Evolutionary conservation across 306 rosid genomes (phyloP), one percentile per base, ranked within the genome.

Genomic region (Abrus precatorius): DNA sequence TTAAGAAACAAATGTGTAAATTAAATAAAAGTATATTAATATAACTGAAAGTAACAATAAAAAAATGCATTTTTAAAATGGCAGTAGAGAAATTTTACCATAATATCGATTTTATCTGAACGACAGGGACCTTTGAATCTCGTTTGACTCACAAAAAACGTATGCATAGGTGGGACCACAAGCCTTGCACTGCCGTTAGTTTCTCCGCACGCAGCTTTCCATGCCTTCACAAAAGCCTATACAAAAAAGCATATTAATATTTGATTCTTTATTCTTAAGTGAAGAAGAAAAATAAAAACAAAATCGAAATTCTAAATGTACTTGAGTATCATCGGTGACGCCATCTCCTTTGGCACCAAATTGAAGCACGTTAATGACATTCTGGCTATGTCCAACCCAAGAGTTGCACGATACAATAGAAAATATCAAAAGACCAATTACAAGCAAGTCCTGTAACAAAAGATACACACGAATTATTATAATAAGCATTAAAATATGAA

Each of bases 331-430:
- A 65, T 87, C 86, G 2, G 79, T 49, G 4, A 0, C 20, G 7
- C 80, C 88, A 81, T 87, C 80, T 69, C 86, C 90, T 69, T 4
- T 41, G 29, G 88, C 88, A 70, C 86, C 88, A 70, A 38, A 84
- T 2, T 72, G 27, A 60, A 84, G 72, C 12, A 87, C 80, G 9
- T 87, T 13, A 57, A 82, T 69, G 11, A 29, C 32, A 48, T 5
- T 67, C 7, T 64, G 55, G 11, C 76, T 36, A 34, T 29, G 27
- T 38, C 72, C 83, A 14, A 65, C 7, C 62, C 47, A 49, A 1
- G 67, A 52, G 34, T 32, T 72, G 69, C 49, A 66, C 0, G 62
- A 85, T n/a, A 43, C 59, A 66, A 30, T 57, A 10, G 54, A 65
- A 55, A 77, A 28, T 1, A 59, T 44, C 20, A 81, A 72, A 43